Conservation (phyloP, 805 yeast genomes). For the Saccharomyces jurei region DNA sequence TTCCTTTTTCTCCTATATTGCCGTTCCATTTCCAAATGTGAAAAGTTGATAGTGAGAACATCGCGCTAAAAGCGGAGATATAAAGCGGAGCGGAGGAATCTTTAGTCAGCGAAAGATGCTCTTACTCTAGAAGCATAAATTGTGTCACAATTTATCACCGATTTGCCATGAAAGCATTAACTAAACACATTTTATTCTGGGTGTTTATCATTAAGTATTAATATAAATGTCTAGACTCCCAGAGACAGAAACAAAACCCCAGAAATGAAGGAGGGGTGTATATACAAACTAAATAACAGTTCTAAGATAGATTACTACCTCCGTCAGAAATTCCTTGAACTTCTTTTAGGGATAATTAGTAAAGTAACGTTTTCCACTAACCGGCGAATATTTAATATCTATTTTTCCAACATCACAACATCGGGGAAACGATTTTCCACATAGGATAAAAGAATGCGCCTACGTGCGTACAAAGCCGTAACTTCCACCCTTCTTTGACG, state of each 20-base stretch:
- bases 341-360: neutral
- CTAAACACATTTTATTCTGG: neutral
- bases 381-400: neutral
- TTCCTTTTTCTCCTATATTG: neutral
- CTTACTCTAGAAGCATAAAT: neutral
- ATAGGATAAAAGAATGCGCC: constrained; percentile 11
- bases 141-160: neutral
- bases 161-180: neutral
- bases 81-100: neutral
- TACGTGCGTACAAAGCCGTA: constrained; percentile 16
- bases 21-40: neutral
- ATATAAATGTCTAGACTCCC: neutral
- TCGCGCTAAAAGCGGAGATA: neutral
- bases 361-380: neutral
- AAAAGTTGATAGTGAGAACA: neutral
- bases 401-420: neutral
- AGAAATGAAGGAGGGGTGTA: neutral
- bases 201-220: neutral
- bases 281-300: neutral
- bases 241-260: neutral
- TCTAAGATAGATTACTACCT: neutral
- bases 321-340: neutral
- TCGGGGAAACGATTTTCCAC: constrained; percentile 1
- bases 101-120: neutral
- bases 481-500: constrained; percentile 21